Evolutionary conservation across 2,329 filamentous ascomycete genomes (phyloP).

Genomic region (Hirsutella rhossiliensis): DNA sequence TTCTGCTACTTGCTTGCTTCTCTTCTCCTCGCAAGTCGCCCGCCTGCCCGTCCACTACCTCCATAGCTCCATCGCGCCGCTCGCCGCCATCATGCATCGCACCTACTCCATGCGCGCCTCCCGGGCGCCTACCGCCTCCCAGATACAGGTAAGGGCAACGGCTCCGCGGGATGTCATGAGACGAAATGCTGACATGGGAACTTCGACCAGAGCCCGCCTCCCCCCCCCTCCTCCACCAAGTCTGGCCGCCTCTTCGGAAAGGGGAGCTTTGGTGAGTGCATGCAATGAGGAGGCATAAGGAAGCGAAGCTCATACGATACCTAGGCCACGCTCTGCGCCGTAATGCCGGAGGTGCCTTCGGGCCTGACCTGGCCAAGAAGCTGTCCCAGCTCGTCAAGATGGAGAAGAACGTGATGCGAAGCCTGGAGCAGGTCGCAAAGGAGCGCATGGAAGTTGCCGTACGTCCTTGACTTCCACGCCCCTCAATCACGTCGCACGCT

Average conservation of each 20-base stretch:
- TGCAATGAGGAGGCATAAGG: background rate
- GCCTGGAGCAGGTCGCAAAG: slow-evolving; percentile 84
- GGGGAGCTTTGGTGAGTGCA: slow-evolving; percentile 67
- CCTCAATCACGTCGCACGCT: background rate
- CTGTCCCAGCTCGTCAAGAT: slow-evolving; percentile 97
- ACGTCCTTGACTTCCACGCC: slow-evolving; percentile 30
- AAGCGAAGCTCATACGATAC: slow-evolving; percentile 1
- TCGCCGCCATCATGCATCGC: slow-evolving; percentile 64
- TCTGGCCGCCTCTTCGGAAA: slow-evolving; percentile 79
- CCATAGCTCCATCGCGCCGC: background rate
- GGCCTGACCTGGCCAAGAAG: slow-evolving; percentile 90
- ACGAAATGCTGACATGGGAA: background rate
- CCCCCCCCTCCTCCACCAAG: slow-evolving; percentile 86
- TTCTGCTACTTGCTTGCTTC: background rate
- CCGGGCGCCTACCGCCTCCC: slow-evolving; percentile 86
- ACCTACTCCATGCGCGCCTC: slow-evolving; percentile 98
- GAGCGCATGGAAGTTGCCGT: slow-evolving; percentile 98
- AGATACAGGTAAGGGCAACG: slow-evolving; percentile 38
- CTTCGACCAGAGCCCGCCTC: slow-evolving; percentile 67
- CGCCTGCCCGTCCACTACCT: background rate
- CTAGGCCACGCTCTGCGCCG: slow-evolving; percentile 57
- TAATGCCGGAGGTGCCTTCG: slow-evolving; percentile 64
- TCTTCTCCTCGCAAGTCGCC: background rate
- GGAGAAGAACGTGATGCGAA: slow-evolving; percentile 99
- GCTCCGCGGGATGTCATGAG: background rate